A percentile compares a stretch with the other conserved stretches of the same genome.
Conservation (phyloP, 2,329 filamentous ascomycete genomes). For the Blastomyces emzantsi region DNA sequence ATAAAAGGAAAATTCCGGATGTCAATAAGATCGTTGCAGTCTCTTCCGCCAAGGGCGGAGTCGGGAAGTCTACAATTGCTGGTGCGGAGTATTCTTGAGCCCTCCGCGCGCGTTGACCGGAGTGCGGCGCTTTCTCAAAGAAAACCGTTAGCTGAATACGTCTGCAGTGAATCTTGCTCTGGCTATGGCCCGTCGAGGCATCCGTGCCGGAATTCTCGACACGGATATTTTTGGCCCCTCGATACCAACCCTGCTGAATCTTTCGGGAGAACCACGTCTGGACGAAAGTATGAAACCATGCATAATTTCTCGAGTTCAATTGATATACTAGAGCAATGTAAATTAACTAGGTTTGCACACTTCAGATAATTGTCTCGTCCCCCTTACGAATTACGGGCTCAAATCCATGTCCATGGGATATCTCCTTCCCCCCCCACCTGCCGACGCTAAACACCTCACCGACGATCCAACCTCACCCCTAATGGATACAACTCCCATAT, state of each 20-base stretch:
- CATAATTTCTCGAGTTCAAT: not conserved
- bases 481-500: constrained; percentile 59
- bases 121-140: no score
- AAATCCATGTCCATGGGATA: constrained; percentile 99
- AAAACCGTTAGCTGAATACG: not conserved
- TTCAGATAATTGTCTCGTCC: constrained; percentile 56
- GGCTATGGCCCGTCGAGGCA: constrained; percentile 71
- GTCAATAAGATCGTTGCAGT: constrained; percentile 94
- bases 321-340: not conserved
- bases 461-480: constrained; percentile 23
- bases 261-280: constrained; percentile 68
- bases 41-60: constrained; percentile 94
- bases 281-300: constrained; percentile 52
- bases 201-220: constrained; percentile 80
- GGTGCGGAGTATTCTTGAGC: constrained; percentile 41
- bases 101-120: not conserved
- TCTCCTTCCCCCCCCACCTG: constrained; percentile 49
- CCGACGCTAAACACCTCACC: constrained; percentile 44
- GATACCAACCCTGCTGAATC: constrained; percentile 78
- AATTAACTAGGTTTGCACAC: not conserved
- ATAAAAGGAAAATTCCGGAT: constrained; percentile 68
- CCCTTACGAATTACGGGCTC: constrained; percentile 86
- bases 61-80: constrained; percentile 91
- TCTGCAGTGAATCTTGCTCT: constrained; percentile 65
- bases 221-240: constrained; percentile 96